Base-by-base conservation (phyloP, 805 yeast genomes). In the Yarrowia sp. region DNA sequence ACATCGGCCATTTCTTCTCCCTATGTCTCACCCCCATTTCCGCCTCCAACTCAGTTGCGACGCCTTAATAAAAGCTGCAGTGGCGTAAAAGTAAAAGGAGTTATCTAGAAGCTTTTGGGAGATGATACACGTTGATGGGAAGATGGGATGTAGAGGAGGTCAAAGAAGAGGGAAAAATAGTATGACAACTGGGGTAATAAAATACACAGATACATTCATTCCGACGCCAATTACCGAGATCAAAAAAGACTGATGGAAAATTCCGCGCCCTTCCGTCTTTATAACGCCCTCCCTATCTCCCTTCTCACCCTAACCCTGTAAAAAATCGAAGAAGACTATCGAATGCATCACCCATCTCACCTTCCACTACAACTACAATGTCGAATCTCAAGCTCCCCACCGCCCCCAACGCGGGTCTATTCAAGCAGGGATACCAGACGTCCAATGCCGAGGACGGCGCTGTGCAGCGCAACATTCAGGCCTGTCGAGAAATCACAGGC, bases 371-470 rank as follows among this genome's bases (percentile, higher is more conserved):
- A 24, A 58, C 64, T 39, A 58, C 20, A 55, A 55, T 58, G 64
- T 58, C 64, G 64, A 58, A 42, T 65, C 82, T 95, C 68, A 90
- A 90, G 80, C 81, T 95, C 70, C 99, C 99, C 42, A 87, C 86
- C 73, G 97, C 96, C 61, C 98, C 98, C 53, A 90, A 91, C 72
- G 85, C 97, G 44, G 97, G 97, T 68, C 85, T 95, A 63, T 95
- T 95, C 83, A 95, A 95, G 77, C 97, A 91, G 77, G 99, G 99
- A 20, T 94, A 93, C 80, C 92, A 89, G 75, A 85, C 92, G 40
- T 89, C 91, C 75, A 84, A 90, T 55, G 89, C 89, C 76, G 92
- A 92, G 38, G 99, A 95, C 80, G 99, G 99, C 66, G 98, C 97
- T 61, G 90, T 94, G 69, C 85, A 86, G 74, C 87, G 97, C 75